phyloP scores from a whole-genome alignment of 768 basidiomycete species.

The Calocera viscosa region DNA sequence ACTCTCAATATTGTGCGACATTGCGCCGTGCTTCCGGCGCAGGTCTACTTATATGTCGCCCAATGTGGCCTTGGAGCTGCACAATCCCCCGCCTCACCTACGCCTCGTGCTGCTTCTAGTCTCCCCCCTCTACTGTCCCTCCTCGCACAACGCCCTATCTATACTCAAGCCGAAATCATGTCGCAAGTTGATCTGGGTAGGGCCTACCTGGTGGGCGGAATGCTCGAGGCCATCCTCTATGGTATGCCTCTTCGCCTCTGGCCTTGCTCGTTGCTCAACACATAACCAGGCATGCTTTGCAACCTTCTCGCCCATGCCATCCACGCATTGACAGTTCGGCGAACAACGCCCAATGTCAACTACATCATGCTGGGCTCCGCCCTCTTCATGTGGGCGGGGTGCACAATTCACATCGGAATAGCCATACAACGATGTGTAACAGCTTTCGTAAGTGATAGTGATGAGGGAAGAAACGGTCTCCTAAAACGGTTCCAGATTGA shows the following conservation, averaged over 20 bases:
- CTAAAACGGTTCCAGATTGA: no score
- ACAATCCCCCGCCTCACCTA: neutral
- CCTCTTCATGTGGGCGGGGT: conserved; percentile 4
- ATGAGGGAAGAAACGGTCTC: no score
- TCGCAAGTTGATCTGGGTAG: neutral
- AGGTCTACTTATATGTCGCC: neutral
- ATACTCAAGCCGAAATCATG: neutral
- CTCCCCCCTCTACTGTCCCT: neutral
- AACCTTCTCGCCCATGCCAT: neutral
- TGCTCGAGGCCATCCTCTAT: conserved; percentile 6
- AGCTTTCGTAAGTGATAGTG: neutral
- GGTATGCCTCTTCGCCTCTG: neutral
- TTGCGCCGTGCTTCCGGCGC: neutral
- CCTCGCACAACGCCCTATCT: neutral
- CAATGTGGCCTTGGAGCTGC: neutral
- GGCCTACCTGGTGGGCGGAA: neutral
- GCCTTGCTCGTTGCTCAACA: neutral
- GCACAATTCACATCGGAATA: neutral
- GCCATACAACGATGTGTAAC: neutral
- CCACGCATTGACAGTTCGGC: neutral
- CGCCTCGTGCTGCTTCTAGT: neutral
- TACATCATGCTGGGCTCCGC: neutral
- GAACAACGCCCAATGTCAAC: neutral
- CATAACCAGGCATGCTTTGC: neutral
- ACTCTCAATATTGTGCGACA: neutral